Conservation (phyloP, 208 protist genomes). For the Tritrichomonas musculus region DNA sequence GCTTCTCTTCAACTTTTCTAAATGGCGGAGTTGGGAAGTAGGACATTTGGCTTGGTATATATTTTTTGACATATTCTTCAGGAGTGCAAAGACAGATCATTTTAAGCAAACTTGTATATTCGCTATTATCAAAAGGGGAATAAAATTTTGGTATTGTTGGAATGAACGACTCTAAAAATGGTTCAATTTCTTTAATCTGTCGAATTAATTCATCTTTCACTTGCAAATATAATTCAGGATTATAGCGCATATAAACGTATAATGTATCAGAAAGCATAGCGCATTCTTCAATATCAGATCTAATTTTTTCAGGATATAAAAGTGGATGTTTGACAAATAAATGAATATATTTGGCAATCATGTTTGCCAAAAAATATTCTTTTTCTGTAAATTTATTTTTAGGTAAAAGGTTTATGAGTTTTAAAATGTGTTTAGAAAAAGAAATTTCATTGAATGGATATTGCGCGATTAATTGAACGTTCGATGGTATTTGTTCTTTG, state of each 20-base stretch:
- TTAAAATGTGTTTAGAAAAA: neutral
- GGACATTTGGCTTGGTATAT: neutral
- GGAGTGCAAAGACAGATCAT: neutral
- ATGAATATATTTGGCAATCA: neutral
- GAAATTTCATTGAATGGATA: neutral
- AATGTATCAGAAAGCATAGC: neutral
- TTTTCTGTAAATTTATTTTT: neutral
- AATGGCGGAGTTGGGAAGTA: neutral
- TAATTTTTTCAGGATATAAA: neutral
- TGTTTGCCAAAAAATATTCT: no score
- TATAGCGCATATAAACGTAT: neutral
- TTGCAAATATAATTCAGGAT: neutral
- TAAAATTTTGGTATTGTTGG: neutral
- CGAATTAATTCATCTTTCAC: neutral
- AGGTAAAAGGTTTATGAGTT: neutral
- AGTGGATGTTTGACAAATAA: neutral
- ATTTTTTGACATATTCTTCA: neutral
- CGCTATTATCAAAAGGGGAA: neutral
- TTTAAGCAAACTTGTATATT: neutral
- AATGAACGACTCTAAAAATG: neutral
- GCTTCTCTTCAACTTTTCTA: neutral
- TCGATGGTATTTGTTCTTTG: no score
- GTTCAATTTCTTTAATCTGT: neutral
- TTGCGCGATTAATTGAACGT: neutral
- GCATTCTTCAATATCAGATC: neutral